These are phyloP conservation scores for Pseudozyma pruni DNA, from an alignment of 1,284 basidiomycete genomes.

Conservation along the genomic window DNA sequence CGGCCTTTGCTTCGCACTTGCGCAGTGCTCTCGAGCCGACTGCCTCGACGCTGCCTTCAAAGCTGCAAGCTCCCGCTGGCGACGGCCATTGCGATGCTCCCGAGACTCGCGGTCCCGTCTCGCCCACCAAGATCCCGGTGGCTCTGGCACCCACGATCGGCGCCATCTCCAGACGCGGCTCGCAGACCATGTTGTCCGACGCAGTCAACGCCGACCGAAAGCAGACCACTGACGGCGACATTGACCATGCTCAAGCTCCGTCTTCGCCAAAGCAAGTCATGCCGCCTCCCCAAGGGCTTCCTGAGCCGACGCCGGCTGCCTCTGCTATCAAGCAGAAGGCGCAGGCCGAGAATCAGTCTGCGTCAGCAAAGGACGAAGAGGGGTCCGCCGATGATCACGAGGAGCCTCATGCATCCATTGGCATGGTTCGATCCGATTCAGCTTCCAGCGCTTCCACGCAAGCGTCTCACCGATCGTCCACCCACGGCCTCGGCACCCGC, in stretches of 20 bases:
- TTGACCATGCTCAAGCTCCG: not conserved
- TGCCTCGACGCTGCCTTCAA: not conserved
- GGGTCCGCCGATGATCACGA: not conserved
- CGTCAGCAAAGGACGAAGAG: conserved; percentile 1
- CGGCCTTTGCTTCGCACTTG: conserved; percentile 28
- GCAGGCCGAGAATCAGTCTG: conserved; percentile 7
- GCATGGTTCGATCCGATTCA: conserved; percentile 41
- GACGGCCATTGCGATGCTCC: conserved; percentile 34
- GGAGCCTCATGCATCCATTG: conserved; percentile 8
- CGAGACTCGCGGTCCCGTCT: conserved; percentile 40
- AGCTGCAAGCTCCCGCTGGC: not conserved
- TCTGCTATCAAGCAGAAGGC: conserved; percentile 34
- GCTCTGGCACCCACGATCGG: conserved; percentile 41
- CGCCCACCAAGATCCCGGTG: conserved; percentile 43
- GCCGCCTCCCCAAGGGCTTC: conserved; percentile 39
- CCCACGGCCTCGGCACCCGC: conserved; percentile 19
- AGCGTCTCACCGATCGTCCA: conserved; percentile 29
- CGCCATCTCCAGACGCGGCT: conserved; percentile 39
- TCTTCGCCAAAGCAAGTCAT: conserved; percentile 25
- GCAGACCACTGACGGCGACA: not conserved
- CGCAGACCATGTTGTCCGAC: conserved; percentile 31
- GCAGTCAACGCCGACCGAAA: conserved; percentile 1
- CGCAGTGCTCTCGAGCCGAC: conserved; percentile 24
- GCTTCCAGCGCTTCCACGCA: conserved; percentile 43
- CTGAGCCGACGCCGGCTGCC: conserved; percentile 36